Evolutionary conservation across 257 asterid genomes (phyloP).

Genomic region (Solanum pimpinellifolium): DNA sequence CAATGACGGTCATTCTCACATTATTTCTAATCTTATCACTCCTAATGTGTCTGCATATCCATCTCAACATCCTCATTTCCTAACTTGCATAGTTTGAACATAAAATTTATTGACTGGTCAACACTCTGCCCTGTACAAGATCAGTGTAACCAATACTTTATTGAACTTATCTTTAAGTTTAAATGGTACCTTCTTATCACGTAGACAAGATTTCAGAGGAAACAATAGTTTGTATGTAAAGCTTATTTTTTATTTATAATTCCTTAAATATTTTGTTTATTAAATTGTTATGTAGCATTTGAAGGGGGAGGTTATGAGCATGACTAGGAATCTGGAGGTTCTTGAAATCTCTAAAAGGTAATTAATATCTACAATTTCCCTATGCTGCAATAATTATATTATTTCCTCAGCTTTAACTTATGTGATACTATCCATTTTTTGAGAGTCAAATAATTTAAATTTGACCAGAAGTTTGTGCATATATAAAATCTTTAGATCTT

Average conservation of each 20-base stretch:
- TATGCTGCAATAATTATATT: not conserved
- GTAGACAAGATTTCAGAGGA: not conserved
- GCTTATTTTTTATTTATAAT: not conserved
- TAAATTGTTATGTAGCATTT: conserved; percentile 13
- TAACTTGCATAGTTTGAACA: not conserved
- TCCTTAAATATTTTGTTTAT: not conserved
- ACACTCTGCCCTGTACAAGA: not conserved
- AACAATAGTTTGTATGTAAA: not conserved
- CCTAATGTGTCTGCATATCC: not conserved
- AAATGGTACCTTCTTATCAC: not conserved
- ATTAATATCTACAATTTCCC: not conserved
- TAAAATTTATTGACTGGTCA: accelerated
- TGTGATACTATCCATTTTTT: not conserved
- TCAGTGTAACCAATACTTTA: not conserved
- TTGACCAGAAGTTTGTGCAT: not conserved
- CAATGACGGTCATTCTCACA: not conserved
- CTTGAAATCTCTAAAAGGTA: conserved; percentile 45
- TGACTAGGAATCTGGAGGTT: conserved; percentile 20
- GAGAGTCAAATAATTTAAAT: too few species aligned
- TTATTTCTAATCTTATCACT: not conserved
- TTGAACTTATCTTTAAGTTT: not conserved
- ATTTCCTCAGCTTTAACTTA: not conserved
- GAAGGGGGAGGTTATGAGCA: conserved; percentile 16
- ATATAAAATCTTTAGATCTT: too few species aligned
- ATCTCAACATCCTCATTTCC: not conserved